Percentiles rank a stretch among this genome's conserved stretches.
Evolutionary conservation across 2,329 filamentous ascomycete genomes (phyloP).

Genomic region (Zopfia rhizophila): DNA sequence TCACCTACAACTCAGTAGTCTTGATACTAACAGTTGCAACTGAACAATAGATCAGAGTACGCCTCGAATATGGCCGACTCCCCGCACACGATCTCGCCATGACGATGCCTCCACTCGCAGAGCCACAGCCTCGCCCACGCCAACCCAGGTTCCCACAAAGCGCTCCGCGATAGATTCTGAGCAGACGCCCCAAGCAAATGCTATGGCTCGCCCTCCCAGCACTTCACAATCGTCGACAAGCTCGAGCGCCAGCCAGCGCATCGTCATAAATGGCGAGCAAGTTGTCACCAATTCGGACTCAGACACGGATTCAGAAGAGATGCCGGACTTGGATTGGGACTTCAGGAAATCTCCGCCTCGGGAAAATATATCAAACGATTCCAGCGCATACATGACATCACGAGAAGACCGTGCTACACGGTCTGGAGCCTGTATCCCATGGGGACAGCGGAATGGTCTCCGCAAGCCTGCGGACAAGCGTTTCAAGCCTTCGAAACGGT

Average conservation of each 20-base stretch:
- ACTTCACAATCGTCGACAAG: slow-evolving; percentile 40
- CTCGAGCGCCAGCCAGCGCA: slow-evolving; percentile 55
- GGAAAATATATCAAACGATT: slow-evolving; percentile 5
- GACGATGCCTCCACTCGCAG: neutral
- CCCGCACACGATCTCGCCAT: slow-evolving; percentile 6
- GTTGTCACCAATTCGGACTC: slow-evolving; percentile 75
- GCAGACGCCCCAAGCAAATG: slow-evolving; percentile 4
- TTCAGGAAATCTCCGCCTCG: slow-evolving; percentile 10
- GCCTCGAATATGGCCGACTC: slow-evolving; percentile 13
- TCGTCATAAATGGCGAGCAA: slow-evolving; percentile 64
- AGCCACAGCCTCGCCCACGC: slow-evolving; percentile 9
- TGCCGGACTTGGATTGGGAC: slow-evolving; percentile 61
- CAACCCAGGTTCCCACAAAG: slow-evolving; percentile 2
- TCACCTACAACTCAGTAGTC: no score
- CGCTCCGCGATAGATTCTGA: slow-evolving; percentile 1
- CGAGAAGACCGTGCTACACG: neutral
- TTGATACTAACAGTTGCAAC: slow-evolving; percentile 15
- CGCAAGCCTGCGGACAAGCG: slow-evolving; percentile 33
- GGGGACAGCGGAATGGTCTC: slow-evolving; percentile 29
- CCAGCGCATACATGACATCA: slow-evolving; percentile 17
- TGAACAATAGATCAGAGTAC: slow-evolving; percentile 3
- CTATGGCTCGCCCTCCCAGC: slow-evolving; percentile 22
- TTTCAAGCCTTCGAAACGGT: slow-evolving; percentile 20
- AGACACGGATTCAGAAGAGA: slow-evolving; percentile 61
- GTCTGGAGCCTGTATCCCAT: slow-evolving; percentile 1